Percentiles rank a stretch among this genome's conserved stretches.
Evolutionary conservation across 768 basidiomycete species (phyloP).

Genomic region (Hygrophorus russula): DNA sequence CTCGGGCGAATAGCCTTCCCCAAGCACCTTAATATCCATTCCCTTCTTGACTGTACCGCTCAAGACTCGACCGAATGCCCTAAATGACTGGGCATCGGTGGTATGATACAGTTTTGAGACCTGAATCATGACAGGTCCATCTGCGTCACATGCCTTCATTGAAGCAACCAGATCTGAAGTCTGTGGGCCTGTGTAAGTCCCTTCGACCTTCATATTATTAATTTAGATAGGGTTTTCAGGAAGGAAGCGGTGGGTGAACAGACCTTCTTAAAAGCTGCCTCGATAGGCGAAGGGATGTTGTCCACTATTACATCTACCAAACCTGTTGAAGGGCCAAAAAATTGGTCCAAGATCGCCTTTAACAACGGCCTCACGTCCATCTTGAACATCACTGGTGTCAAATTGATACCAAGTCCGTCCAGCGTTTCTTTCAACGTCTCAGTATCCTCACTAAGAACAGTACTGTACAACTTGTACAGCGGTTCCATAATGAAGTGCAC

Average conservation of each 20-base stretch:
- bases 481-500: constrained; percentile 96
- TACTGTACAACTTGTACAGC: constrained; percentile 92
- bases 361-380: constrained; percentile 96
- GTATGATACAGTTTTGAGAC: constrained; percentile 93
- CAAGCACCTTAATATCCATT: constrained; percentile 85
- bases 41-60: constrained; percentile 85
- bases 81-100: constrained; percentile 92
- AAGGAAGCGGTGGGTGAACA: not conserved
- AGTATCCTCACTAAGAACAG: constrained; percentile 89
- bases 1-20: constrained; percentile 96
- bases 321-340: constrained; percentile 86
- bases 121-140: constrained; percentile 88
- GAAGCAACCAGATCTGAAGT: constrained; percentile 64
- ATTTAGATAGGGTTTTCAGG: not conserved
- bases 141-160: constrained; percentile 75
- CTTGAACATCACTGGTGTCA: constrained; percentile 94
- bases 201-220: constrained; percentile 43
- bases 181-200: constrained; percentile 84
- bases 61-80: constrained; percentile 90
- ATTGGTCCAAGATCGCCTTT: constrained; percentile 89
- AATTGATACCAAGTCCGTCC: constrained; percentile 59
- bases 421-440: constrained; percentile 80
- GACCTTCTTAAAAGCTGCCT: constrained; percentile 52
- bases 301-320: constrained; percentile 88
- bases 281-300: constrained; percentile 76